Evolutionary conservation across 495 filamentous ascomycete genomes (phyloP), one percentile per base, ranked within the genome.

Genomic region (Neohortaea acidophila): DNA sequence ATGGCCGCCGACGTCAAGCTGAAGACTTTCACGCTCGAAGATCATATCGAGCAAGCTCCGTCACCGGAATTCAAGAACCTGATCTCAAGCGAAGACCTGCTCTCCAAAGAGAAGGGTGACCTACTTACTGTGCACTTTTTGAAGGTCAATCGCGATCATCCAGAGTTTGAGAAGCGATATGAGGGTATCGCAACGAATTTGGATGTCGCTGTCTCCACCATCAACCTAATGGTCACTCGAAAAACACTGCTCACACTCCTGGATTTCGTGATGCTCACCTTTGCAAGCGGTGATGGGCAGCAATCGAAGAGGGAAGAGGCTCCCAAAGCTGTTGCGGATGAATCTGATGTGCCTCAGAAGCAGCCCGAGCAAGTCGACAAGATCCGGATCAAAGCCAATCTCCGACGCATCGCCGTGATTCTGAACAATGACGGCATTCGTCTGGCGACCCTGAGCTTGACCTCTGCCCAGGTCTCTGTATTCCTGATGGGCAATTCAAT

Each of bases 381-480:
- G 46, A 73, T 83, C 44, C 70, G 76, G 15, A 85, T 97, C 60
- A 93, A 92, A 61, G 75, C 91, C 18, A 76, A 92, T 41, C 62
- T 97, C 30, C 84, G 92, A 60, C 89, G 82, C 63, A 91, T 97
- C 51, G 70, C 79, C 11, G 67, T 96, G 34, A 86, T 97, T 47
- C 70, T 97, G n/a, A 97, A 97, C 55, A 94, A 97, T 50, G 89
- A 97, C 52, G 91, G 89, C 3, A 92, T 96, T 36, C 76, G 87
- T 20, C 67, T 97, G 13, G 89, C 87, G 29, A 96, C 89, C 0
- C 62, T 97, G 18, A 91, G 81, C 51, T 76, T 97, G 43, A 85
- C 81, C 41, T 84, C 84, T 36, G 89, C 82, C 8, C 78, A 94
- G 59, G 78, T 94, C 31, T 82, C 81, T 10, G 79, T 97, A 17